Evolutionary conservation across 73 alveolate species (phyloP).

Genomic region (Paramecium bursaria): DNA sequence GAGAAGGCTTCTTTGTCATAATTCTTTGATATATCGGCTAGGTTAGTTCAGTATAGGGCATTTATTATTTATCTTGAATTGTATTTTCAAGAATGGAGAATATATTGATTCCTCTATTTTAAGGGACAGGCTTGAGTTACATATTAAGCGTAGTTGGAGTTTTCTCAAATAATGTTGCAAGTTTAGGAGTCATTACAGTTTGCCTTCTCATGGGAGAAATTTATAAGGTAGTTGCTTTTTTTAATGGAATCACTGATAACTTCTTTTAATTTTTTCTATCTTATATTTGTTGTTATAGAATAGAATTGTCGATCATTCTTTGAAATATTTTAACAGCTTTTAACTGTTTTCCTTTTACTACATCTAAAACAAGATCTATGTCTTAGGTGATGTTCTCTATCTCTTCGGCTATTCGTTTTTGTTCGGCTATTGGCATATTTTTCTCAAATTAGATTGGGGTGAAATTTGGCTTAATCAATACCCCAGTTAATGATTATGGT

Average conservation of each 20-base stretch:
- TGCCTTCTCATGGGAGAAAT: constrained; percentile 40
- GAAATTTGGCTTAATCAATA: constrained; percentile 7
- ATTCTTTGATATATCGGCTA: too few species aligned
- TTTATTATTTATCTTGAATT: too few species aligned
- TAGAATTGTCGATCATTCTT: constrained; percentile 29
- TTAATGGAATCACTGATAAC: not conserved
- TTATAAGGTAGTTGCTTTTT: constrained; percentile 1
- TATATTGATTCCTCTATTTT: too few species aligned
- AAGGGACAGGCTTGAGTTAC: too few species aligned
- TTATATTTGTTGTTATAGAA: not conserved
- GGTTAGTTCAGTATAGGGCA: too few species aligned
- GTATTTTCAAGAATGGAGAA: too few species aligned
- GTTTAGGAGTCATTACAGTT: constrained; percentile 44
- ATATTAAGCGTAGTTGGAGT: too few species aligned
- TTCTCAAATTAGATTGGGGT: constrained; percentile 36
- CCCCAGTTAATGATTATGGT: not conserved
- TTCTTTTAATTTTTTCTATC: not conserved
- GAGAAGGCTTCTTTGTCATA: too few species aligned
- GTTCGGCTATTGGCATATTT: constrained; percentile 1
- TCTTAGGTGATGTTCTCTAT: constrained; percentile 7
- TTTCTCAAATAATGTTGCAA: constrained; percentile 1
- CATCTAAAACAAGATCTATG: not conserved
- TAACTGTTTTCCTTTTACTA: not conserved
- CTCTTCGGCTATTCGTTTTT: constrained; percentile 37
- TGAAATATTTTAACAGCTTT: constrained; percentile 26